Conservation (phyloP, 495 filamentous ascomycete genomes). For the Cercophora sp. region DNA sequence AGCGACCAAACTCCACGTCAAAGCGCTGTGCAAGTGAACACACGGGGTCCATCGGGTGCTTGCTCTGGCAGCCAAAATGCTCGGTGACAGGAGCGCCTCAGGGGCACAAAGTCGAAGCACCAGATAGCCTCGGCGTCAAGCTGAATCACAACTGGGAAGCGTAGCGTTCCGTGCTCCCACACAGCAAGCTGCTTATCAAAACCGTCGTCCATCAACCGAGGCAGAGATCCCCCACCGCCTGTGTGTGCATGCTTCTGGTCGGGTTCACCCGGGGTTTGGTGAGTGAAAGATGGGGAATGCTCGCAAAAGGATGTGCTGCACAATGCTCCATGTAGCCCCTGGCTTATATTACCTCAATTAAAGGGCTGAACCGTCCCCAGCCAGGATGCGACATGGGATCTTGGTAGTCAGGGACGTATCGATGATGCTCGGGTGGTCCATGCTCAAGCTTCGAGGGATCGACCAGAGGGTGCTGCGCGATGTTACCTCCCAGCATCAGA, state of each 20-base stretch:
- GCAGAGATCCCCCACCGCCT: not conserved
- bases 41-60: not conserved
- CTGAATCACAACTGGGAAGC: too few relatives aligned
- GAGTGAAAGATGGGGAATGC: not conserved
- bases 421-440: slow-evolving; percentile 15
- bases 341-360: slow-evolving; percentile 27
- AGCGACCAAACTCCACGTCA: slow-evolving; percentile 4
- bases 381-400: slow-evolving; percentile 26
- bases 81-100: not conserved
- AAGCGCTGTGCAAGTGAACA: not conserved
- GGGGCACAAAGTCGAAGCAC: too few relatives aligned
- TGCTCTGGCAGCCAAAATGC: not conserved
- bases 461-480: slow-evolving; percentile 18
- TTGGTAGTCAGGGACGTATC: slow-evolving; percentile 16
- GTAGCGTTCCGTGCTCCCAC: too few relatives aligned
- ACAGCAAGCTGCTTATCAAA: too few relatives aligned
- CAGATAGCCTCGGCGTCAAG: too few relatives aligned
- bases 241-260: not conserved
- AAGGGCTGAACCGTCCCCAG: slow-evolving; percentile 16
- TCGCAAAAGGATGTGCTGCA: slow-evolving; percentile 5
- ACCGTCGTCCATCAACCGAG: slow-evolving; percentile 2
- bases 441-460: slow-evolving; percentile 12
- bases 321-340: slow-evolving; percentile 17
- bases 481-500: slow-evolving; percentile 21
- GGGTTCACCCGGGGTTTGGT: not conserved